Evolutionary conservation across 306 rosid genomes (phyloP), one percentile per base, ranked within the genome.

Genomic region (Glycine tomentella): DNA sequence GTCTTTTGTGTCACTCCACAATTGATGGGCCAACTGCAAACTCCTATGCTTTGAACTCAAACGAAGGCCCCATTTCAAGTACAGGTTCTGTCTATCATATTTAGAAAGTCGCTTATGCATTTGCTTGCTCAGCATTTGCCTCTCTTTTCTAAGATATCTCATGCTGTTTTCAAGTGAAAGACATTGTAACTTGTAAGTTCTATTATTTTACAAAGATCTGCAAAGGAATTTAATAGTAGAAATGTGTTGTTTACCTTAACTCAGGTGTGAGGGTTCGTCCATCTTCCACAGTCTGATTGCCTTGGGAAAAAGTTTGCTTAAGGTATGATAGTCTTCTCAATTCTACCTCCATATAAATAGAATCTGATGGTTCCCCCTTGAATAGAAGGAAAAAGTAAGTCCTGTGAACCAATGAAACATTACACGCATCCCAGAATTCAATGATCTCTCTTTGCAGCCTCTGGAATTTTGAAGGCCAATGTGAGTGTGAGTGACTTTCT

Each of bases 291-390:
- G 87, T 84, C 44, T 72, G 92, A 65, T 84, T 84, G 62, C 90
- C 93, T 59, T 55, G 86, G 40, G 80, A 84, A 83, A 92, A 90
- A 4, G 86, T 86, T 80, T 93, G 84, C 85, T 78, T 88, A 69
- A 95, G 89, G 86, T 88, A 95, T 77, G 93, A 88, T 33, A 92
- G 70, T 68, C 99, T 89, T 86, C 99, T 89, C 53, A 84, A 80
- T 84, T 95, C 99, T 51, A 95, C 99, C 87, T 95, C 97, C 92
- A 91, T 83, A 79, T 95, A 95, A 73, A 92, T 88, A 51, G 94
- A 90, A 81, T 95, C 99, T 67, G 92, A 63, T 36, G 86, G 87
- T 66, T 95, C 99, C 53, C 99, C 97, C 80, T 84, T 83, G 85
- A 95, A 89, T 69, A 92, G 88, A 74, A 92, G 94, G 86, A 90